Evolutionary conservation across 495 filamentous ascomycete genomes (phyloP).

Genomic region (Glarea lozoyensis): DNA sequence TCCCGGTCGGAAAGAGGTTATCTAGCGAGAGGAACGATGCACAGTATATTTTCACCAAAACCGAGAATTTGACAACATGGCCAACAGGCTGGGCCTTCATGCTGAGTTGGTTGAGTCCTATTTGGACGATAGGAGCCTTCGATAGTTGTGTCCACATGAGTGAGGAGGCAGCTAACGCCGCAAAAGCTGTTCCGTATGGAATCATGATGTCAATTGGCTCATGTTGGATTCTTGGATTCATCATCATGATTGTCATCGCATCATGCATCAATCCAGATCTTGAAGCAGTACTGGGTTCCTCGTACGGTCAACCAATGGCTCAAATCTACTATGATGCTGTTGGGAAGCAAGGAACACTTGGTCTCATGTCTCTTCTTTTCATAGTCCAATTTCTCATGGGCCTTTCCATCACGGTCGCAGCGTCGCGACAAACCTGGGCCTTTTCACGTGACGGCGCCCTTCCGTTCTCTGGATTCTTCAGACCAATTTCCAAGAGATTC

Average conservation of each 20-base stretch:
- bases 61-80: conserved; percentile 51
- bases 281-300: conserved; percentile 26
- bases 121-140: conserved; percentile 56
- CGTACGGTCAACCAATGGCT: conserved; percentile 46
- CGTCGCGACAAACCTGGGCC: conserved; percentile 46
- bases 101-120: conserved; percentile 54
- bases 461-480: conserved; percentile 42
- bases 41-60: conserved; percentile 37
- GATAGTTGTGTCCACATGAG: conserved; percentile 45
- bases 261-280: conserved; percentile 38
- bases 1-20: conserved; percentile 43
- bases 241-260: conserved; percentile 42
- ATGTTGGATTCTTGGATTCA: conserved; percentile 43
- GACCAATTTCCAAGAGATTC: conserved; percentile 45
- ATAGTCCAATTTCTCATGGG: conserved; percentile 48
- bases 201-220: conserved; percentile 47
- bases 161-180: conserved; percentile 56
- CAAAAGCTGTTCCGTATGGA: conserved; percentile 51
- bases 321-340: conserved; percentile 48
- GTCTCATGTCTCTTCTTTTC: conserved; percentile 45
- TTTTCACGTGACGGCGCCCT: conserved; percentile 45
- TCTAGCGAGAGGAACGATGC: conserved; percentile 32
- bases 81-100: conserved; percentile 56
- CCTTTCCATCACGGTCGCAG: conserved; percentile 40
- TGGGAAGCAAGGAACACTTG: conserved; percentile 43